A percentile compares a stretch with the other conserved stretches of the same genome.
Conservation (phyloP, 371 early-diverging fungal species). For the Phascolomyces articulosus region DNA sequence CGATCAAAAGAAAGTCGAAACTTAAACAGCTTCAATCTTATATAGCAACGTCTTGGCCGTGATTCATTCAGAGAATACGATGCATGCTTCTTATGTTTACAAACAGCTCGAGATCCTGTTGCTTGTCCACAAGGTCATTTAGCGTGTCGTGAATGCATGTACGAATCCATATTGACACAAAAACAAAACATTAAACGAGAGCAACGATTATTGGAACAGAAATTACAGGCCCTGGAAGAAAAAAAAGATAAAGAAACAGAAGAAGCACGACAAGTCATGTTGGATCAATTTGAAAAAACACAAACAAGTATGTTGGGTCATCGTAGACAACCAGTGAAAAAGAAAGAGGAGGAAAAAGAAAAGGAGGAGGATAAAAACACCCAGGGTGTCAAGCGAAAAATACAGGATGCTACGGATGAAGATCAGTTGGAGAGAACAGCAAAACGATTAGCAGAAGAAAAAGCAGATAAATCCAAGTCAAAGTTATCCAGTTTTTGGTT, state of each 20-base stretch:
- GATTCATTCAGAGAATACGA: constrained; percentile 89
- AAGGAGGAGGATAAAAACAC: background rate
- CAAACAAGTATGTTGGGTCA: constrained; percentile 61
- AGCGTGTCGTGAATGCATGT: constrained; percentile 90
- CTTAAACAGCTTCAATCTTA: background rate
- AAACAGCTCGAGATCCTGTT: constrained; percentile 83
- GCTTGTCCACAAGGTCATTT: constrained; percentile 84
- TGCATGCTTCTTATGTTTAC: constrained; percentile 92
- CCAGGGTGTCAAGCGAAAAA: background rate
- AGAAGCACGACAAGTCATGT: constrained; percentile 53
- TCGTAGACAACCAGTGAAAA: constrained; percentile 11
- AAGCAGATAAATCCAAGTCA: constrained; percentile 57
- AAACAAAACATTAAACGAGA: constrained; percentile 78
- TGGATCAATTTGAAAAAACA: constrained; percentile 68
- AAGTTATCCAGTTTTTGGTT: constrained; percentile 82
- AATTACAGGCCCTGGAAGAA: constrained; percentile 67
- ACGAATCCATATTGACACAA: constrained; percentile 85
- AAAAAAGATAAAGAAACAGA: constrained; percentile 40
- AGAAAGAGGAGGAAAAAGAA: background rate
- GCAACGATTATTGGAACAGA: constrained; percentile 61
- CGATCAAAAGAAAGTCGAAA: no score
- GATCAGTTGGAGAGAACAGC: constrained; percentile 46
- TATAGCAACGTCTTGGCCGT: constrained; percentile 79
- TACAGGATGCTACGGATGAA: background rate
- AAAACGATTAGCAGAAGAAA: constrained; percentile 53